Evolutionary conservation across 2,329 filamentous ascomycete species (phyloP).

Genomic region (Trematosphaeria pertusa): DNA sequence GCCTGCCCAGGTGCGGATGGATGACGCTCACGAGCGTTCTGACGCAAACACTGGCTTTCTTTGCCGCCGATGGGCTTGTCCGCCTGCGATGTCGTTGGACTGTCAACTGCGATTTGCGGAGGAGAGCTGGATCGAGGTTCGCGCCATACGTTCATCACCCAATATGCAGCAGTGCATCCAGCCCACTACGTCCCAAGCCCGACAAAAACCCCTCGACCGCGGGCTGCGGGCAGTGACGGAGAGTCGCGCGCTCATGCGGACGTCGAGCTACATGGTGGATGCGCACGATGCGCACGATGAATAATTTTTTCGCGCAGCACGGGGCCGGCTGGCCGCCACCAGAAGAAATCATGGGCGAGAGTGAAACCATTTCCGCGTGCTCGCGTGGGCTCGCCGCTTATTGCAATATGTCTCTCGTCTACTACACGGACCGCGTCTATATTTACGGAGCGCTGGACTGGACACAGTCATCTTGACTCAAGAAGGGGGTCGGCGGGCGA

Average conservation of each 20-base stretch:
- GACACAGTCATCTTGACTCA: constrained; percentile 6
- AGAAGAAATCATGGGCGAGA: constrained; percentile 1
- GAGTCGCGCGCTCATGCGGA: constrained; percentile 25
- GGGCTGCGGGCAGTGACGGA: constrained; percentile 36
- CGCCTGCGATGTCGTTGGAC: constrained; percentile 2
- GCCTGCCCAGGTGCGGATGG: constrained; percentile 10
- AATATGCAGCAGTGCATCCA: constrained; percentile 13
- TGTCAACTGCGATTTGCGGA: constrained; percentile 16
- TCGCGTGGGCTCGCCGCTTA: constrained; percentile 8
- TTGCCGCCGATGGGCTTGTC: constrained; percentile 14
- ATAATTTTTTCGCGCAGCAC: constrained; percentile 13
- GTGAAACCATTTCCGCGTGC: not conserved
- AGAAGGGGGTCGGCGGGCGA: constrained; percentile 15
- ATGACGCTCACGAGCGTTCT: constrained; percentile 19
- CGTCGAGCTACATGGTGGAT: constrained; percentile 22
- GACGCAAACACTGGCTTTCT: constrained; percentile 15
- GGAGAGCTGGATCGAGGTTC: constrained; percentile 11
- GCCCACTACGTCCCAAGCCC: constrained; percentile 10
- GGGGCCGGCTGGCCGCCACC: constrained; percentile 1
- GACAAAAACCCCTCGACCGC: constrained; percentile 19
- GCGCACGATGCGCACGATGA: constrained; percentile 21
- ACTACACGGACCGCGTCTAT: constrained; percentile 30
- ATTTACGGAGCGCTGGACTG: constrained; percentile 17
- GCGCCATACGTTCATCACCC: constrained; percentile 14
- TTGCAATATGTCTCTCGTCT: constrained; percentile 35